Base-by-base conservation (phyloP, 805 yeast species). In the Candida coleopterorum region DNA sequence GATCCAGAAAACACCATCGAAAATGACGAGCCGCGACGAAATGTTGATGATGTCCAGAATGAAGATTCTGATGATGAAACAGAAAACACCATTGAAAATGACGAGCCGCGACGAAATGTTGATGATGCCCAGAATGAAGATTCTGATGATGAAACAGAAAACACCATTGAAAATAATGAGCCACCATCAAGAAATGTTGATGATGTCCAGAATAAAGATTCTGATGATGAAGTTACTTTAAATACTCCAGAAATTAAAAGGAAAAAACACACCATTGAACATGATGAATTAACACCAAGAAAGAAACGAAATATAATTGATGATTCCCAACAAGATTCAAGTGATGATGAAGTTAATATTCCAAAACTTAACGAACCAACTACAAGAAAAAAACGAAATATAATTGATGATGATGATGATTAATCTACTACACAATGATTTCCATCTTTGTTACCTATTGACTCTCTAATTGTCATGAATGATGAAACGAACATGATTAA, bases 401-500 rank as follows among this genome's bases (percentile, higher is more conserved):
- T 45, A 9, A 33, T 46, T 20, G 45, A 45, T 20, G 45, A 45
- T 38, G 53, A 51, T 30, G 56, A 49, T 31, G 53, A 47, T 39
- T 50, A 56, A 38, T 59, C 66, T 18, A 45, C 58, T 27, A 62
- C 65, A 55, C 86, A 80, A 43, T 78, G 81, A 18, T 66, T 74
- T 15, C 59, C 72, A 9, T 58, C 62, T 8, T 57, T 64, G 44
- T 8, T 57, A 52, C 10, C 70, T 23, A 18, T 78, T 64, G 25
- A 69, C 63, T 11, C 68, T n/a, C 18, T 41, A 3, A 86, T 67
- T 1, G 94, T 85, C 66, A 83, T 89, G 14, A 73, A 60, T 0
- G 95, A 80, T n/a, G 95, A 84, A 10, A 87, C 64, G 21, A 85
- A 44, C 93, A 90, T 83, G 11, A 90, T 83, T 2, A 73, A 43